Evolutionary conservation across 495 filamentous ascomycete genomes (phyloP), one percentile per base, ranked within the genome.

Genomic region (Cairneyella variabilis): DNA sequence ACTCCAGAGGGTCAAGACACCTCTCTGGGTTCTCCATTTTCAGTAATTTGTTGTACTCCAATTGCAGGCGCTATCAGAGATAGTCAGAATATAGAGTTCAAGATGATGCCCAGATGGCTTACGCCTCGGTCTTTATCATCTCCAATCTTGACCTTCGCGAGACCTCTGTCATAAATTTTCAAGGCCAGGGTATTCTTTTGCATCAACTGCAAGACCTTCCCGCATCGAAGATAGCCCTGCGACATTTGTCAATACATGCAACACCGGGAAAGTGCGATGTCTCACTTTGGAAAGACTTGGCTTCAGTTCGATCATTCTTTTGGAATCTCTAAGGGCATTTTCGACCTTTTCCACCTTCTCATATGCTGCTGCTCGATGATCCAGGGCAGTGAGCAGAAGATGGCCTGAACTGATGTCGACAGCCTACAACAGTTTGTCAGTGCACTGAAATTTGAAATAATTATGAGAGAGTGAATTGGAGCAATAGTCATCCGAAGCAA

Each of bases 201-300:
- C 46, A 52, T 62, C 1, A 60, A 20, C 46, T 57, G 59, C 32
- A 65, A 39, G 10, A 65, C 17, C 28, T 65, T 65, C 16, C 53
- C 62, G 38, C 59, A 62, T 47, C 62, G 48, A 36, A 65, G 56
- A 45, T 65, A 65, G 9, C 62, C 62, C 59, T 65, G 14, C 11
- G 18, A 20, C n/a, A 34, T 22, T 10, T 26, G 21, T 46, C 21
- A 39, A 37, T 7, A 18, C 12, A 22, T 28, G 22, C 40, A 36
- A 1, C 4, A 6, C 32, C 4, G n/a, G 3, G 6, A 10, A 41
- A 12, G 39, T 17, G 11, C 17, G 16, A 21, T 16, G 6, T 25
- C 23, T 16, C 43, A 59, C 62, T 53, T 64, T 64, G 3, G 62
- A 58, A 36, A 51, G 14, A 14, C 49, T 51, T 39, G 62, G 62